Evolutionary conservation across 1,139 yeast species (phyloP).

Genomic region (Candida sanyaensis): DNA sequence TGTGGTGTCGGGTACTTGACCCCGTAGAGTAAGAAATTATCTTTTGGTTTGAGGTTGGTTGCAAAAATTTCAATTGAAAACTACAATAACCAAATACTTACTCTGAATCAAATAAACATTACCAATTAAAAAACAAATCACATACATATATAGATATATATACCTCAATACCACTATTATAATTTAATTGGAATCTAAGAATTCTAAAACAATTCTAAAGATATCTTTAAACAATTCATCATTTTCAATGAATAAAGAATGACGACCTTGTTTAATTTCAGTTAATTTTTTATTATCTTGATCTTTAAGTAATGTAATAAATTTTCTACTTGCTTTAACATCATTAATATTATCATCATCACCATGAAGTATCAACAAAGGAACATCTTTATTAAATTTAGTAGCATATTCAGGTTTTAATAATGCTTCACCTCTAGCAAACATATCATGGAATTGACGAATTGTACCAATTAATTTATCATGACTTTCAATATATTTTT

Average conservation of each 20-base stretch:
- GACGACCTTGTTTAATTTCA: constrained; percentile 39
- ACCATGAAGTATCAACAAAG: constrained; percentile 53
- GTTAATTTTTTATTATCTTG: constrained; percentile 22
- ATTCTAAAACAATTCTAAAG: constrained; percentile 35
- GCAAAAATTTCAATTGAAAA: no score
- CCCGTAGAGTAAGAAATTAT: no score
- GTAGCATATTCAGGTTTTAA: constrained; percentile 42
- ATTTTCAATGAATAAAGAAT: constrained; percentile 47
- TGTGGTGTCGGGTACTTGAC: no score
- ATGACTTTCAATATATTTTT: constrained; percentile 39
- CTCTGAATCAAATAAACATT: neutral
- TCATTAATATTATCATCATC: constrained; percentile 52
- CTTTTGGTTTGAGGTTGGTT: no score
- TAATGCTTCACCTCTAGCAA: constrained; percentile 60
- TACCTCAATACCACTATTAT: no score
- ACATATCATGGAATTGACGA: constrained; percentile 58
- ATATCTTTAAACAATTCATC: constrained; percentile 37
- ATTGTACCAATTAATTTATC: constrained; percentile 47
- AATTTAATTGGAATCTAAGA: constrained; percentile 27
- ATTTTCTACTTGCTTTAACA: constrained; percentile 52
- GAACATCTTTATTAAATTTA: constrained; percentile 42
- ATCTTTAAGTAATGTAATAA: constrained; percentile 33
- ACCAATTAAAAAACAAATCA: neutral
- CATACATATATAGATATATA: no score
- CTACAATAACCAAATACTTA: no score